Evolutionary conservation across 805 yeast genomes (phyloP).

Genomic region (Yarrowia sp.): DNA sequence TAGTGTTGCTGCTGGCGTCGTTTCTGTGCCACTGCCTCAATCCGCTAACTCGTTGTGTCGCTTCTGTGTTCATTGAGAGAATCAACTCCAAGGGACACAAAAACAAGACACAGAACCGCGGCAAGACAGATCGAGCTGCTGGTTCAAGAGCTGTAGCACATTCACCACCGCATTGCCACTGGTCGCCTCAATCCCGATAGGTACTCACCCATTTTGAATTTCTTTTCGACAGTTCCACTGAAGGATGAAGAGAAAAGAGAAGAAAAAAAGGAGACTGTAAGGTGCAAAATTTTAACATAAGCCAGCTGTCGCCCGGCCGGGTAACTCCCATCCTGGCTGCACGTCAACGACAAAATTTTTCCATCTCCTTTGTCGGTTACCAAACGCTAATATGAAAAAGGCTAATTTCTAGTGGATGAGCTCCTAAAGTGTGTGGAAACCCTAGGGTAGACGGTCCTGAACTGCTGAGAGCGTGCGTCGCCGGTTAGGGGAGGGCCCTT

Average conservation of each 20-base stretch:
- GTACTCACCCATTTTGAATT: slow-evolving; percentile 38
- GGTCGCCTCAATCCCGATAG: neutral
- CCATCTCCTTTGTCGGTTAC: slow-evolving; percentile 9
- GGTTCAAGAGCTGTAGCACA: too few relatives aligned
- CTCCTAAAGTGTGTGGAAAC: neutral
- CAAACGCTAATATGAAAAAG: slow-evolving; percentile 3
- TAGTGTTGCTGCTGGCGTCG: too few relatives aligned
- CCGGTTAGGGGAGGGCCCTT: neutral
- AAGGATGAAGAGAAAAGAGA: slow-evolving; percentile 26
- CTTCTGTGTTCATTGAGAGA: too few relatives aligned
- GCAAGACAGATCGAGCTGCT: too few relatives aligned
- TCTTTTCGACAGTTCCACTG: slow-evolving; percentile 26
- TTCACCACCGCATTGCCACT: neutral
- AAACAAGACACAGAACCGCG: too few relatives aligned
- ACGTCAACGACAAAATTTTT: slow-evolving; percentile 5
- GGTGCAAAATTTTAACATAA: slow-evolving; percentile 26
- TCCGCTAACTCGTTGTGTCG: too few relatives aligned
- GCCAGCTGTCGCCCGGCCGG: slow-evolving; percentile 10
- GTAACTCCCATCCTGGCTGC: slow-evolving; percentile 2
- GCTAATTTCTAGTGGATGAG: neutral
- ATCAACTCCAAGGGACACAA: too few relatives aligned
- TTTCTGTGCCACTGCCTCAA: too few relatives aligned
- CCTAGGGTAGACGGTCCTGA: too few relatives aligned
- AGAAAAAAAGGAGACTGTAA: slow-evolving; percentile 25
- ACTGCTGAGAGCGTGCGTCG: too few relatives aligned